Base-by-base conservation (phyloP, 1,284 basidiomycete genomes). In the Ustilago cynodontis region DNA sequence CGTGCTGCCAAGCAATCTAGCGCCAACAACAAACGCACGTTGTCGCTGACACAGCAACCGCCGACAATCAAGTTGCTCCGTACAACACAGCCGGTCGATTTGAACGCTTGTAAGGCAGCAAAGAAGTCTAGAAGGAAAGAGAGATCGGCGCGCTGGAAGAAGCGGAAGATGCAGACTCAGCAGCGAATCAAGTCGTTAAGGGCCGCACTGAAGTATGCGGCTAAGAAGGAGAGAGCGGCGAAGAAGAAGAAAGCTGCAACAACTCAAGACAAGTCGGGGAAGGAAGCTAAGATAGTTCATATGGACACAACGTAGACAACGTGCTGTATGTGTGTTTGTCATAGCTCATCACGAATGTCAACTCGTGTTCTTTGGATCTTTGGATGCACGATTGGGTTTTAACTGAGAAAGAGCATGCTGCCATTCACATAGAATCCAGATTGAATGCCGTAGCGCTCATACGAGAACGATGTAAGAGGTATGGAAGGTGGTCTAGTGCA, bases 81-180 rank as follows among this genome's bases (percentile, higher is more conserved):
- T 2, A 75, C 68, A 3, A 75, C 77, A 1, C 72, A 75, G 35
- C 72, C 72, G 2, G 20, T 43, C 20, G 72, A 75, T 49, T 54
- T 78, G 16, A 78, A 75, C 31, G 65, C 59, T 0, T 63, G 61
- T 35, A 78, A 75, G 39, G 64, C 65, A 1, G 47, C 26, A 0
- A 75, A 78, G 31, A 63, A 68, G 37, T 45, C 57, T 4, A 65
- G 33, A 13, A n/a, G 76, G 13, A 75, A 64, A n/a, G 24, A 60
- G 24, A 43, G 73, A 9, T 43, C 57, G 4, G 49, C 60, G 1
- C 51, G 59, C 1, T 76, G 73, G 73, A 76, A 68, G 58, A 60
- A 71, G 53, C 29, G 31, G 13, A 76, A 76, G 29, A 47, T 62
- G 35, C 35, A 43, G 8, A 18, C 45, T 22, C 60, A 56, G 24